Percentiles rank a stretch among this genome's conserved stretches.
Conservation (phyloP, 179 eudicot species). For the Vitellaria paradoxa region DNA sequence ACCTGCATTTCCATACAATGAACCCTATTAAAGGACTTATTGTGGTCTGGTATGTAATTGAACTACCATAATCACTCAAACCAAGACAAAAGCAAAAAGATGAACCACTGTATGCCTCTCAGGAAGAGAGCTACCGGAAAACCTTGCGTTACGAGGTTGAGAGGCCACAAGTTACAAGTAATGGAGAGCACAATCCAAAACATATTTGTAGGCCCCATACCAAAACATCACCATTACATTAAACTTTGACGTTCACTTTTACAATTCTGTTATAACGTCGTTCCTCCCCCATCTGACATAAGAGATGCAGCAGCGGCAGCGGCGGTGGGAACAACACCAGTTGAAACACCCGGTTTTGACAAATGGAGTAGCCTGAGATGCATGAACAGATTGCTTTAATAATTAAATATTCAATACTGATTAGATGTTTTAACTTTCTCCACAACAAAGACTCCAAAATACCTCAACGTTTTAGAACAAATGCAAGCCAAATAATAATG, state of each 20-base stretch:
- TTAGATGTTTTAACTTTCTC: not conserved
- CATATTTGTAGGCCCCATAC: not conserved
- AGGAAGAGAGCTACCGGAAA: too few relatives aligned
- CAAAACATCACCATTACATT: not conserved
- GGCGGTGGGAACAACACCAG: constrained; percentile 90
- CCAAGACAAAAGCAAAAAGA: too few relatives aligned
- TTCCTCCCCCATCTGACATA: constrained; percentile 87
- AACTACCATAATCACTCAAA: too few relatives aligned
- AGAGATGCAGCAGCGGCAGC: constrained; percentile 95
- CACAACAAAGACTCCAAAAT: not conserved
- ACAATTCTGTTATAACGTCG: constrained; percentile 40
- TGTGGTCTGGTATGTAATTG: too few relatives aligned
- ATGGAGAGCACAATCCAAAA: not conserved
- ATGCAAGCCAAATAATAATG: not conserved
- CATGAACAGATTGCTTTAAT: not conserved
- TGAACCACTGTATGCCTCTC: too few relatives aligned
- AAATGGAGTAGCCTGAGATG: constrained; percentile 78
- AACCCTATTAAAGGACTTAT: too few relatives aligned
- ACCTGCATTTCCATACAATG: too few relatives aligned
- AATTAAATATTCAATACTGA: not conserved
- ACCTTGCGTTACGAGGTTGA: too few relatives aligned
- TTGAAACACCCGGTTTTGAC: constrained; percentile 82
- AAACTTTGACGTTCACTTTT: not conserved
- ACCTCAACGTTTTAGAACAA: not conserved
- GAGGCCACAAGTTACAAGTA: not conserved